Conservation (phyloP, 2,329 filamentous ascomycete genomes). For the Sporothrix euskadiensis region DNA sequence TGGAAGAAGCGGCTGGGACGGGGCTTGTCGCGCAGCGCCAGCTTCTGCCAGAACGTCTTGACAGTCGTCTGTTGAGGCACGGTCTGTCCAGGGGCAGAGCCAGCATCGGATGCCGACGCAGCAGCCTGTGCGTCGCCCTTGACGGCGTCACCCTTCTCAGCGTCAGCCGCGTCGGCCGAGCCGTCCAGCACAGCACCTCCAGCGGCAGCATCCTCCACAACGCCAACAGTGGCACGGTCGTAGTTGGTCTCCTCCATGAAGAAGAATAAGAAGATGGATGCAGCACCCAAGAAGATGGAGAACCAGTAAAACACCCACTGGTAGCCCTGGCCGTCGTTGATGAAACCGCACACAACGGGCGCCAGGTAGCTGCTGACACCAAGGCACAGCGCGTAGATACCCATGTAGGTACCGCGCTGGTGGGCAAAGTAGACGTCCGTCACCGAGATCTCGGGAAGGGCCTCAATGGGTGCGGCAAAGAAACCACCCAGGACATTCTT, state of each 20-base stretch:
- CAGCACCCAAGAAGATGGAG: conserved; percentile 53
- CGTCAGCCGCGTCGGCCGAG: conserved; percentile 27
- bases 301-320: conserved; percentile 45
- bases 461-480: conserved; percentile 6
- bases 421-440: conserved; percentile 34
- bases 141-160: neutral
- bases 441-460: conserved; percentile 12
- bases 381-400: conserved; percentile 47
- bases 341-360: conserved; percentile 52
- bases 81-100: neutral
- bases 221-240: conserved; percentile 42
- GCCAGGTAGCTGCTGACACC: conserved; percentile 49
- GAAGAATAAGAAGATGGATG: conserved; percentile 56
- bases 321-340: conserved; percentile 52
- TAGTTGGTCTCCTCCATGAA: conserved; percentile 64
- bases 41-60: conserved; percentile 17
- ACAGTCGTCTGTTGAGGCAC: neutral
- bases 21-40: conserved; percentile 6
- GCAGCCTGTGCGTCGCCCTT: neutral
- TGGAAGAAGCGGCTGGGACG: conserved; percentile 7
- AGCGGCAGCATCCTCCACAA: conserved; percentile 30
- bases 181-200: neutral
- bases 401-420: conserved; percentile 44
- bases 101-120: neutral
- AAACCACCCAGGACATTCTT: neutral